Conservation (phyloP, 2,329 filamentous ascomycete genomes). For the Trichothecium roseum region DNA sequence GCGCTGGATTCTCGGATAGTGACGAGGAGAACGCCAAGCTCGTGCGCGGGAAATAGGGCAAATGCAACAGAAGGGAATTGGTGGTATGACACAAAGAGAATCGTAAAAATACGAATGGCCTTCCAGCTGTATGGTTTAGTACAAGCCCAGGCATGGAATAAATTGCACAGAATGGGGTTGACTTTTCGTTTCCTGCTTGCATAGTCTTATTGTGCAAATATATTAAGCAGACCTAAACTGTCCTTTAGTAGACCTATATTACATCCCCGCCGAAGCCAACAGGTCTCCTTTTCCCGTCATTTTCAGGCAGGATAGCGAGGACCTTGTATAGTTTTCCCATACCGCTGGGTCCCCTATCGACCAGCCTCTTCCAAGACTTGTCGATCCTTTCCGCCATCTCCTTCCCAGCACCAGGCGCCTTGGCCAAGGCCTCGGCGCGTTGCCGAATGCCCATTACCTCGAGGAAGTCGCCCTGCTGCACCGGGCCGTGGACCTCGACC, state of each 20-base stretch:
- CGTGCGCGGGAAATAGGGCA: slow-evolving; percentile 18
- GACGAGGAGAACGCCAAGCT: slow-evolving; percentile 46
- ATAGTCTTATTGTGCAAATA: too few relatives aligned
- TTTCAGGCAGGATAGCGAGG: slow-evolving; percentile 80
- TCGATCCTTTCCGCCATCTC: slow-evolving; percentile 53
- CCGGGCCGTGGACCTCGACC: slow-evolving; percentile 86
- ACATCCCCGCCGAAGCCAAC: slow-evolving; percentile 84
- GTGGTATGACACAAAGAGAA: too few relatives aligned
- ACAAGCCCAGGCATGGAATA: too few relatives aligned
- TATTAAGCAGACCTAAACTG: too few relatives aligned
- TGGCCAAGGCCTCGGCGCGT: slow-evolving; percentile 58
- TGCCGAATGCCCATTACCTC: slow-evolving; percentile 73
- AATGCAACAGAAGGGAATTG: too few relatives aligned
- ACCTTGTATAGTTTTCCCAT: slow-evolving; percentile 97
- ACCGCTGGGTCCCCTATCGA: slow-evolving; percentile 71
- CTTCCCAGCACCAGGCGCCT: slow-evolving; percentile 26
- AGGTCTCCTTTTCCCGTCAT: slow-evolving; percentile 60
- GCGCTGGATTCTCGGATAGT: slow-evolving; percentile 67
- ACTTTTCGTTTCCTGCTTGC: too few relatives aligned
- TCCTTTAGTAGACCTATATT: slow-evolving; percentile 5
- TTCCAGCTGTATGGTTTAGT: too few relatives aligned
- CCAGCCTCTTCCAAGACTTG: slow-evolving; percentile 66
- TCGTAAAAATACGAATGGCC: too few relatives aligned
- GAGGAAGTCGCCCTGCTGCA: slow-evolving; percentile 76
- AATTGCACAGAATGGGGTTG: too few relatives aligned